Conservation (phyloP, 768 basidiomycete species). For the Collybia nuda region DNA sequence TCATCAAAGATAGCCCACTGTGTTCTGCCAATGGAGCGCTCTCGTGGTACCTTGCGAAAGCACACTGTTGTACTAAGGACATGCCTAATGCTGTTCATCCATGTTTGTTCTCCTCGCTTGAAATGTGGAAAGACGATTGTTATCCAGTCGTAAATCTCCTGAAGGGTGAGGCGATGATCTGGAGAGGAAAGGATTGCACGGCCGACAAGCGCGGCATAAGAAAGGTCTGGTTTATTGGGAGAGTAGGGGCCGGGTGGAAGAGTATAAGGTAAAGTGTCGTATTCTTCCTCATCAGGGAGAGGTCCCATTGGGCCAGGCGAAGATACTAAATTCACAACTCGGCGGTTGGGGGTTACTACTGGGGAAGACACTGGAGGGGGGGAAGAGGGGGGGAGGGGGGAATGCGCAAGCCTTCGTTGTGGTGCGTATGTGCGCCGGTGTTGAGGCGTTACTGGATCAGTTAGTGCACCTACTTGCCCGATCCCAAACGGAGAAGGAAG, state of each 20-base stretch:
- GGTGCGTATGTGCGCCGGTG: conserved; percentile 35
- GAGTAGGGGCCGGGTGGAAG: conserved; percentile 88
- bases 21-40: conserved; percentile 76
- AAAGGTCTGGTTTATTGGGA: conserved; percentile 75
- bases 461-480: conserved; percentile 30
- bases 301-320: conserved; percentile 79
- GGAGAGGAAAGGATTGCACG: conserved; percentile 89
- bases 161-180: conserved; percentile 82
- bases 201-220: conserved; percentile 95
- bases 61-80: conserved; percentile 90
- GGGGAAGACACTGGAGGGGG: conserved; percentile 59
- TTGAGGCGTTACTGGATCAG: conserved; percentile 50
- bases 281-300: conserved; percentile 61
- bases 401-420: conserved; percentile 32
- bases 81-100: conserved; percentile 99
- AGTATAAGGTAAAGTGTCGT: conserved; percentile 66
- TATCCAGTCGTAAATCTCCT: conserved; percentile 97
- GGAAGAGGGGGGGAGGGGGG: conserved; percentile 61
- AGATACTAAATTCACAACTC: conserved; percentile 74
- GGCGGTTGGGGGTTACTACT: conserved; percentile 59
- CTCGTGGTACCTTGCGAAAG: conserved; percentile 83
- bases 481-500: conserved; percentile 28
- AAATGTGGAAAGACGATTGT: conserved; percentile 92
- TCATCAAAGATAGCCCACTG: conserved; percentile 88
- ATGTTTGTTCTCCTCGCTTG: conserved; percentile 89